These are phyloP conservation scores for Alternaria burnsii DNA, from an alignment of 2,329 filamentous ascomycete species.

Conservation along the genomic window DNA sequence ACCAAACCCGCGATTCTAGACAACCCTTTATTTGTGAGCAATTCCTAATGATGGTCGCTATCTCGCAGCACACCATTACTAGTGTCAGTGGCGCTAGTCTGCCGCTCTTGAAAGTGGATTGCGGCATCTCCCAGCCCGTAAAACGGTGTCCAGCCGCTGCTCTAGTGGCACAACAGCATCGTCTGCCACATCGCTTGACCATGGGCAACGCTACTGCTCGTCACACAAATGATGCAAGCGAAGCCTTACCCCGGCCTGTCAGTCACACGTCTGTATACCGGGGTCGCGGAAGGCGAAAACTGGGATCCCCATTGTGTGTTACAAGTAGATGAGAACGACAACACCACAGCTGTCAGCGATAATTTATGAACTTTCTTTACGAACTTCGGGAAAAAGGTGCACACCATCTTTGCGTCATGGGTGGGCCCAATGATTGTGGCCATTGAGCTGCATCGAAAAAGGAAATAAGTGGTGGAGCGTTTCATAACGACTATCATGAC, in stretches of 20 bases:
- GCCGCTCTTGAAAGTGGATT: slow-evolving; percentile 6
- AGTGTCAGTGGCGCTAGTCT: slow-evolving; percentile 2
- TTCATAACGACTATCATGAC: slow-evolving; percentile 8
- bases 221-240: slow-evolving; percentile 8
- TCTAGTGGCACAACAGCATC: slow-evolving; percentile 7
- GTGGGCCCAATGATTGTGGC: slow-evolving; percentile 7
- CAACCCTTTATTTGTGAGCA: background rate
- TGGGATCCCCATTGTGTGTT: background rate
- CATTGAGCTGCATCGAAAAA: slow-evolving; percentile 4
- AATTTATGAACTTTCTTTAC: slow-evolving; percentile 7
- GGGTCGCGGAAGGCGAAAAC: slow-evolving; percentile 2
- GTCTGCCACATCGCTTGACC: slow-evolving; percentile 4
- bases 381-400: background rate
- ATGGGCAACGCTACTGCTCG: slow-evolving; percentile 8
- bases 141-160: slow-evolving; percentile 12
- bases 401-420: slow-evolving; percentile 11
- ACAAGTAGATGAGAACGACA: slow-evolving; percentile 1
- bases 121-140: slow-evolving; percentile 4
- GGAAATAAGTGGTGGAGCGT: slow-evolving; percentile 4
- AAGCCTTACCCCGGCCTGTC: slow-evolving; percentile 13
- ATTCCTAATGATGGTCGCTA: background rate
- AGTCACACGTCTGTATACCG: slow-evolving; percentile 9
- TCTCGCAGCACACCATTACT: slow-evolving; percentile 1
- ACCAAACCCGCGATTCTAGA: background rate
- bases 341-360: slow-evolving; percentile 13